Conservation (phyloP, 2,329 filamentous ascomycete genomes). For the Sarocladiaceae sp. region DNA sequence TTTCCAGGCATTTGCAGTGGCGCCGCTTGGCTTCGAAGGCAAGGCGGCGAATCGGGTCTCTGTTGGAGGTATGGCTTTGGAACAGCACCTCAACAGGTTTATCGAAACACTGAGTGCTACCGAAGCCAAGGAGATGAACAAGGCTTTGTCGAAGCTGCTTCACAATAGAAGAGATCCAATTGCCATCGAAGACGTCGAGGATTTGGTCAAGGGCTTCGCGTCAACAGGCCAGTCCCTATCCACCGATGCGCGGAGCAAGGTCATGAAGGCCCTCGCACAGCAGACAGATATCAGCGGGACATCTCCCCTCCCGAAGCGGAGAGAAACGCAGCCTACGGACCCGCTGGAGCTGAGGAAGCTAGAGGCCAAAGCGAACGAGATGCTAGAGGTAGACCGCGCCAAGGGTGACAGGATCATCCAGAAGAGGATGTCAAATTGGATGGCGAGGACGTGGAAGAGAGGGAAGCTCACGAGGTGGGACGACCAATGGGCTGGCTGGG, state of each 20-base stretch:
- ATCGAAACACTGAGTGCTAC: slow-evolving; percentile 18
- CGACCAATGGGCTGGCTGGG: not conserved
- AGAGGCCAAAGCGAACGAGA: not conserved
- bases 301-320: no score
- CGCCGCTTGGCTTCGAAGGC: slow-evolving; percentile 15
- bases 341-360: not conserved
- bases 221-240: no score
- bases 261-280: no score
- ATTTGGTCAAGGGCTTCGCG: no score
- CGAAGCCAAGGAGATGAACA: slow-evolving; percentile 20
- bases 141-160: slow-evolving; percentile 22
- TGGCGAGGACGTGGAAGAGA: not conserved
- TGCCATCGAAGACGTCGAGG: no score
- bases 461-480: slow-evolving; percentile 1
- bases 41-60: slow-evolving; percentile 12
- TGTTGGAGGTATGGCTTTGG: slow-evolving; percentile 19
- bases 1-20: slow-evolving; percentile 31
- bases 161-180: not conserved
- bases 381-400: not conserved
- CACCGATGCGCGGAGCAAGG: no score
- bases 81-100: slow-evolving; percentile 15
- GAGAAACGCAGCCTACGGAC: not conserved
- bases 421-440: not conserved
- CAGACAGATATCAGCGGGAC: no score
- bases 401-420: not conserved